A percentile compares a stretch with the other conserved stretches of the same genome.
phyloP scores from a whole-genome alignment of 768 basidiomycete genomes.

The Naematelia aurantialba region DNA sequence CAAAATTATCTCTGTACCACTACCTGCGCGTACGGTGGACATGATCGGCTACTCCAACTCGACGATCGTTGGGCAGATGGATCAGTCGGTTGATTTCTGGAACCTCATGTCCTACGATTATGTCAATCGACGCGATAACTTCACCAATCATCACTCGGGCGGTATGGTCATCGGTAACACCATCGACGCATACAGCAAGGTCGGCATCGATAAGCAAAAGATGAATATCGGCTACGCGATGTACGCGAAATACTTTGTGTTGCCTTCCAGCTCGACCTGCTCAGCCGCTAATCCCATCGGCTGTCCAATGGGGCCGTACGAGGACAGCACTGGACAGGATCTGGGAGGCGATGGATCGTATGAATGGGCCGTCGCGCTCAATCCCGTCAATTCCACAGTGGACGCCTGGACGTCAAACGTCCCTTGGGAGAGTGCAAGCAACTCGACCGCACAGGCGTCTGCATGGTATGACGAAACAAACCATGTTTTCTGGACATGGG shows the following conservation, averaged over 20 bases:
- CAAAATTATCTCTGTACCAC: slow-evolving; percentile 15
- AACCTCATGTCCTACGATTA: slow-evolving; percentile 40
- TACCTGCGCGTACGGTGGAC: slow-evolving; percentile 16
- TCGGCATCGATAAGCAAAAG: slow-evolving; percentile 20
- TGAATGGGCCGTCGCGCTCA: slow-evolving; percentile 13
- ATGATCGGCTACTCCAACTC: slow-evolving; percentile 23
- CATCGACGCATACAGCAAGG: slow-evolving; percentile 14
- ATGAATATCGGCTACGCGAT: slow-evolving; percentile 31
- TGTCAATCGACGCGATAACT: slow-evolving; percentile 22
- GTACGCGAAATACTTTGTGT: slow-evolving; percentile 35
- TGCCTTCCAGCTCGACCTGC: neutral
- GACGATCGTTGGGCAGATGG: slow-evolving; percentile 15
- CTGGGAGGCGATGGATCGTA: slow-evolving; percentile 11
- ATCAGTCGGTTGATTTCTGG: slow-evolving; percentile 29
- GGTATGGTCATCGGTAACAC: slow-evolving; percentile 20
- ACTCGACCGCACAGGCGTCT: slow-evolving; percentile 1
- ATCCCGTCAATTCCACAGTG: neutral
- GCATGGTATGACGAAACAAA: slow-evolving; percentile 14
- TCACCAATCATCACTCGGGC: slow-evolving; percentile 24
- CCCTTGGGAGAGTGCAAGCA: neutral
- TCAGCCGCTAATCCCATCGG: slow-evolving; percentile 12
- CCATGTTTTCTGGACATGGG: slow-evolving; percentile 37
- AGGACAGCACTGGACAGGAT: slow-evolving; percentile 11
- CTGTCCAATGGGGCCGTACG: slow-evolving; percentile 17
- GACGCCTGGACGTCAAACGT: neutral